A percentile compares a stretch with the other conserved stretches of the same genome.
These are phyloP conservation scores for Aspergillus texensis DNA, from an alignment of 2,329 filamentous ascomycete genomes.

Conservation along the genomic window DNA sequence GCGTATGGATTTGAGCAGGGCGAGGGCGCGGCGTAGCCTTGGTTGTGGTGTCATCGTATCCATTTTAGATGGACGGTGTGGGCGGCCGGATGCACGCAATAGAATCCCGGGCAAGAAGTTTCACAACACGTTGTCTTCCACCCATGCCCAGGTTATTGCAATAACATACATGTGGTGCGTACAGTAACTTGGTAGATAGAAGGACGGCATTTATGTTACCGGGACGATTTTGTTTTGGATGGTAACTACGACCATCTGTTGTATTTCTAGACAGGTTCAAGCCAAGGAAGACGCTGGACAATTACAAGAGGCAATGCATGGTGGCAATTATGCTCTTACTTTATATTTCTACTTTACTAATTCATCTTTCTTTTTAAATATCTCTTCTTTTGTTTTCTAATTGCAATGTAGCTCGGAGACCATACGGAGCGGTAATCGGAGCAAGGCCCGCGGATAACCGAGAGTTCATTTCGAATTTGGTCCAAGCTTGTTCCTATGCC, in stretches of 20 bases:
- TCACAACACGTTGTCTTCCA: neutral
- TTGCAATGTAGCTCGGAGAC: neutral
- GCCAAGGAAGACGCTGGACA: neutral
- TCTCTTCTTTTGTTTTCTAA: neutral
- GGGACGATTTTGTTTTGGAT: neutral
- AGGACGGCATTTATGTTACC: neutral
- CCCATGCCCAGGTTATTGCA: neutral
- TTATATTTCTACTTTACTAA: neutral
- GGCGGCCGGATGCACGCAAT: neutral
- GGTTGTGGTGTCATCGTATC: neutral
- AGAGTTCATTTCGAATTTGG: neutral
- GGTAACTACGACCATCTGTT: neutral
- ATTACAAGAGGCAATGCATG: neutral
- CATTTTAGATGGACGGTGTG: too few relatives aligned
- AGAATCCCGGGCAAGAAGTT: neutral
- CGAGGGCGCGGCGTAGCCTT: neutral
- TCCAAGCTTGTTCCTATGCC: neutral
- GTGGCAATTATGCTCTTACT: neutral
- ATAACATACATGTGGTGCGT: neutral
- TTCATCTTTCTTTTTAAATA: neutral
- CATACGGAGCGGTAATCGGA: neutral
- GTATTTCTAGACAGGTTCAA: neutral
- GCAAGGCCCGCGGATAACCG: neutral
- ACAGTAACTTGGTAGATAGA: neutral
- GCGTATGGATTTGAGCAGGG: neutral